phyloP scores from a whole-genome alignment of 495 filamentous ascomycete genomes.

The Tuber brumale region DNA sequence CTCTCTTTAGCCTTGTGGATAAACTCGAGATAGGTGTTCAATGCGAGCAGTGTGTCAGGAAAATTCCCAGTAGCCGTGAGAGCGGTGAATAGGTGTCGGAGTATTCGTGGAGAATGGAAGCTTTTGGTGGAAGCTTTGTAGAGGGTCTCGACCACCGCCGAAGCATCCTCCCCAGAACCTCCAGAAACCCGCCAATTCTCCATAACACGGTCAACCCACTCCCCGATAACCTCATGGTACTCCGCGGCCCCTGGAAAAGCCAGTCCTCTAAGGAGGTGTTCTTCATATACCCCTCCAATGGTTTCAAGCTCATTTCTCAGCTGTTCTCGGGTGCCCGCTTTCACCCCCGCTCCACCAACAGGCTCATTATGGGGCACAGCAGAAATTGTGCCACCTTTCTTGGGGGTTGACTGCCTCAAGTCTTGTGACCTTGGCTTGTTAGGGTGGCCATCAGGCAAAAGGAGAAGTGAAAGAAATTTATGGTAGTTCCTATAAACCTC shows the following conservation, averaged over 20 bases:
- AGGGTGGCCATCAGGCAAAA: constrained; percentile 35
- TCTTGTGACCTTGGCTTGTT: constrained; percentile 24
- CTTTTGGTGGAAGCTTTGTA: constrained; percentile 86
- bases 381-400: constrained; percentile 21
- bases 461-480: constrained; percentile 38
- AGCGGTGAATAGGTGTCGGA: constrained; percentile 82
- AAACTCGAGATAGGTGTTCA: constrained; percentile 85
- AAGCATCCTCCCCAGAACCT: constrained; percentile 63
- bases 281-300: constrained; percentile 37
- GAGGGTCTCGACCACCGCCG: constrained; percentile 53
- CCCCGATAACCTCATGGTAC: constrained; percentile 66
- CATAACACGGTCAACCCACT: constrained; percentile 73
- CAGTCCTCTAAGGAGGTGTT: constrained; percentile 41
- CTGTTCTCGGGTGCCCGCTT: constrained; percentile 35
- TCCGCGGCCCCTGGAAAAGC: constrained; percentile 79
- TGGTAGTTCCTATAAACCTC: constrained; percentile 40
- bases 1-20: constrained; percentile 73
- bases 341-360: constrained; percentile 23
- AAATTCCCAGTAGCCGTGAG: constrained; percentile 84
- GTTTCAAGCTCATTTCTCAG: constrained; percentile 31
- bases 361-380: constrained; percentile 23
- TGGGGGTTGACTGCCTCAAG: constrained; percentile 4
- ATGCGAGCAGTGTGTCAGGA: constrained; percentile 75
- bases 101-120: constrained; percentile 82
- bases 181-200: constrained; percentile 80